phyloP scores from a whole-genome alignment of 2,329 filamentous ascomycete species.

The Colletotrichum sp. region DNA sequence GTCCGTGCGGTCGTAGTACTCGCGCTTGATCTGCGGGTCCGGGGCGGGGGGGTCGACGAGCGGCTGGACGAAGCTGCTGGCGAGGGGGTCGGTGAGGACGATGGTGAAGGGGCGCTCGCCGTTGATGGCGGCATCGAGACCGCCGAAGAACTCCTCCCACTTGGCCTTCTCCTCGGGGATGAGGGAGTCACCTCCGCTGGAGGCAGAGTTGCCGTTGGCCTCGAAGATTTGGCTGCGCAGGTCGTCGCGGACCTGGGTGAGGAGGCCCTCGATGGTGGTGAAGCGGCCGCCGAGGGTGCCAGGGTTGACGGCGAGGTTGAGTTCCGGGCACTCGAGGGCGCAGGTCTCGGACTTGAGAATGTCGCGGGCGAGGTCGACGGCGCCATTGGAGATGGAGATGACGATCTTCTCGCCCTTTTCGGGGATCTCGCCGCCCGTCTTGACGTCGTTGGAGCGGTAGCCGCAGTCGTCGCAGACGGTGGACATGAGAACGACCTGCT shows the following conservation, averaged over 20 bases:
- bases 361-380: constrained; percentile 81
- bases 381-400: constrained; percentile 69
- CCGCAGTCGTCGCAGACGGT: constrained; percentile 92
- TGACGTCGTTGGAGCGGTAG: constrained; percentile 95
- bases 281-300: constrained; percentile 95
- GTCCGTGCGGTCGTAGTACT: constrained; percentile 85
- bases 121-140: constrained; percentile 77
- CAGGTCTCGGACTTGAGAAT: constrained; percentile 97
- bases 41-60: constrained; percentile 72
- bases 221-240: constrained; percentile 89
- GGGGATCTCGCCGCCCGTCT: constrained; percentile 93
- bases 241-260: constrained; percentile 92
- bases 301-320: constrained; percentile 86
- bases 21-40: constrained; percentile 81
- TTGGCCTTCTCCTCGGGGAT: constrained; percentile 65
- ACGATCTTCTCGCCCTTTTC: constrained; percentile 84
- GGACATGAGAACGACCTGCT: constrained; percentile 95
- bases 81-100: constrained; percentile 85
- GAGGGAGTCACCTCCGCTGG: constrained; percentile 80
- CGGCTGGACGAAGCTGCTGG: constrained; percentile 93
- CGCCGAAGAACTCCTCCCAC: constrained; percentile 84
- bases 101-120: constrained; percentile 84
- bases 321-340: constrained; percentile 83
- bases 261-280: constrained; percentile 92
- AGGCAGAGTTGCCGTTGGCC: constrained; percentile 66